phyloP scores from a whole-genome alignment of 305 asterid genomes.

The Caryopteris hybrid region DNA sequence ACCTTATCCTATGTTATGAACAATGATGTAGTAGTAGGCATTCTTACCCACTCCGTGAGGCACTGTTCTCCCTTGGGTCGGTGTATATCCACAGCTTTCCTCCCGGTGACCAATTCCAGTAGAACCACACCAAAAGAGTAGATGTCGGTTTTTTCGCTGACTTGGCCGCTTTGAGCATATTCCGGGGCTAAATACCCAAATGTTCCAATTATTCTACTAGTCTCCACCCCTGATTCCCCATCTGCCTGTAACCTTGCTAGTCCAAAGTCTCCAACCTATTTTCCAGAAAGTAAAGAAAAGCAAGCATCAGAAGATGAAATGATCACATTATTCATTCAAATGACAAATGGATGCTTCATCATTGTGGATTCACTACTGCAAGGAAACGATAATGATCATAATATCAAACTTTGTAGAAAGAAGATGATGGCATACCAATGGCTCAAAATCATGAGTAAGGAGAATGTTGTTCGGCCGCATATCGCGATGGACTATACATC shows the following conservation, averaged over 20 bases:
- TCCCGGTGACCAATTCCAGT: conserved; percentile 71
- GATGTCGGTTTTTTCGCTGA: conserved; percentile 72
- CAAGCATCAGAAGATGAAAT: not conserved
- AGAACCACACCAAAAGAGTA: conserved; percentile 77
- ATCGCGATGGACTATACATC: conserved; percentile 91
- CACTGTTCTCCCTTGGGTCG: conserved; percentile 81
- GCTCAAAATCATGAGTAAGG: conserved; percentile 93
- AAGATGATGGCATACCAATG: conserved; percentile 46
- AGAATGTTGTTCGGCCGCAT: conserved; percentile 91
- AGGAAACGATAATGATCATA: too few relatives aligned
- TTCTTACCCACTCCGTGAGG: conserved; percentile 81
- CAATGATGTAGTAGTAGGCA: not conserved
- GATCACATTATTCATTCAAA: not conserved
- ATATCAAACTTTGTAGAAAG: not conserved
- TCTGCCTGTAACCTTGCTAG: conserved; percentile 71
- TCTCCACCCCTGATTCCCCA: conserved; percentile 53
- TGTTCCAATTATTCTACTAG: conserved; percentile 73
- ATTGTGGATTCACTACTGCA: too few relatives aligned
- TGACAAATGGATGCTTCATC: too few relatives aligned
- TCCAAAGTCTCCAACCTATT: conserved; percentile 91
- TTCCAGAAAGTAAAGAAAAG: not conserved
- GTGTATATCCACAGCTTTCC: conserved; percentile 70
- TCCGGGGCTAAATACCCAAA: conserved; percentile 91
- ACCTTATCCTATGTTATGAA: not conserved
- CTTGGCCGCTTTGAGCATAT: conserved; percentile 76